Evolutionary conservation across 1,284 basidiomycete genomes (phyloP).

Genomic region (Pascua sp.): DNA sequence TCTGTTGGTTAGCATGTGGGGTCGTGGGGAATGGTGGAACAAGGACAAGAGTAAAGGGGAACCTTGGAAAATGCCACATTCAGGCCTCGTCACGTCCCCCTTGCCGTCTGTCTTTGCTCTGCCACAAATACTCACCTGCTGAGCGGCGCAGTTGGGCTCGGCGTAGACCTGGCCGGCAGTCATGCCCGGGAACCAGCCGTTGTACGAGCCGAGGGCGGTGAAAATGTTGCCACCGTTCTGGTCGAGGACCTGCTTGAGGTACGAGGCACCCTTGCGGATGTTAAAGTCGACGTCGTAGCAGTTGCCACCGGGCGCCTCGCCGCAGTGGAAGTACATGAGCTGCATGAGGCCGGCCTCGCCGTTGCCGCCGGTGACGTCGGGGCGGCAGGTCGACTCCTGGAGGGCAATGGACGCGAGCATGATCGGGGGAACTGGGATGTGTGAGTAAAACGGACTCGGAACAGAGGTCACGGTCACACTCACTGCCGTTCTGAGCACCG

Average conservation of each 20-base stretch:
- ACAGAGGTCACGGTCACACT: conserved; percentile 31
- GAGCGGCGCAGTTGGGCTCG: conserved; percentile 1
- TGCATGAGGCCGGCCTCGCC: conserved; percentile 84
- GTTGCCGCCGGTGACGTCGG: conserved; percentile 64
- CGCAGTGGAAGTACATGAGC: conserved; percentile 74
- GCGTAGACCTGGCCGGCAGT: conserved; percentile 53
- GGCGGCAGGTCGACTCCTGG: conserved; percentile 72
- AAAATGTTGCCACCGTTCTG: conserved; percentile 61
- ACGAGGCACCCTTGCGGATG: conserved; percentile 47
- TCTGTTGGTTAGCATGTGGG: conserved; percentile 55
- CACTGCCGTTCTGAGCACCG: conserved; percentile 55
- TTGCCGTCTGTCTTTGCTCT: neutral
- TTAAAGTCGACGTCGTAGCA: conserved; percentile 56
- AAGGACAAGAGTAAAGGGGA: too few species aligned
- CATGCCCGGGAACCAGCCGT: conserved; percentile 68
- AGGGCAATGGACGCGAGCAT: conserved; percentile 79
- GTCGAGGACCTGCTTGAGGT: conserved; percentile 25
- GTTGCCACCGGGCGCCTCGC: conserved; percentile 57
- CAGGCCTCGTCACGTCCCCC: too few species aligned
- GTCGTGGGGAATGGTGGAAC: conserved; percentile 58
- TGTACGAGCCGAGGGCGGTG: conserved; percentile 65
- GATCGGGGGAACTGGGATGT: conserved; percentile 52
- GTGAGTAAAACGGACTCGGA: neutral
- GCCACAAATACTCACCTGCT: conserved; percentile 28
- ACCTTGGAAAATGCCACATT: too few species aligned